Evolutionary conservation across 2,329 filamentous ascomycete genomes (phyloP).

Genomic region (Colletotrichum tofieldiae): DNA sequence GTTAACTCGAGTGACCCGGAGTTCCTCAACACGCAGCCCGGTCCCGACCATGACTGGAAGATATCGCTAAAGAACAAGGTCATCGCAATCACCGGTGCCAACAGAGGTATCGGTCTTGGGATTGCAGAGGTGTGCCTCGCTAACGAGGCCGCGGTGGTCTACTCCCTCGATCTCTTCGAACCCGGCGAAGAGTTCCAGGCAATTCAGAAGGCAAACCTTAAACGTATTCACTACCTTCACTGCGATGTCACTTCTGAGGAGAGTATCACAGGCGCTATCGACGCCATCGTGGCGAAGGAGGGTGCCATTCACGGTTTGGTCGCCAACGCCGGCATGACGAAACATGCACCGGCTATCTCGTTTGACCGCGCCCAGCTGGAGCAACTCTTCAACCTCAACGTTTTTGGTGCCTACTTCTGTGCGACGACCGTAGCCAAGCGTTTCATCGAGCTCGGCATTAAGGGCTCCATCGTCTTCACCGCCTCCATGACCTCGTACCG

Average conservation of each 20-base stretch:
- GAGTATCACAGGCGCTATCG: conserved; percentile 57
- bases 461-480: conserved; percentile 61
- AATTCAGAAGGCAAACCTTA: conserved; percentile 56
- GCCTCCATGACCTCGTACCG: conserved; percentile 64
- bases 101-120: conserved; percentile 62
- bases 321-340: conserved; percentile 35
- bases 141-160: conserved; percentile 57
- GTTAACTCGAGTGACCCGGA: conserved; percentile 7
- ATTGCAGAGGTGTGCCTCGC: conserved; percentile 63
- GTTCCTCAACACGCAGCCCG: conserved; percentile 53
- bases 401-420: conserved; percentile 62
- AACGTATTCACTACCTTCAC: conserved; percentile 61
- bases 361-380: conserved; percentile 48
- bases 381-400: conserved; percentile 58
- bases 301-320: conserved; percentile 58
- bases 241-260: conserved; percentile 62
- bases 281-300: conserved; percentile 55
- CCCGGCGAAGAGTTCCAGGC: conserved; percentile 46
- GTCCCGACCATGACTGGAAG: conserved; percentile 53
- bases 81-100: conserved; percentile 60
- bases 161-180: conserved; percentile 49
- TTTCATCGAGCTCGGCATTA: conserved; percentile 54
- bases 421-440: conserved; percentile 60
- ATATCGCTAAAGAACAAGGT: conserved; percentile 55
- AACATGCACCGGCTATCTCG: conserved; percentile 52